Conservation (phyloP, 2,329 filamentous ascomycete genomes). For the Trichoderma harzianum region DNA sequence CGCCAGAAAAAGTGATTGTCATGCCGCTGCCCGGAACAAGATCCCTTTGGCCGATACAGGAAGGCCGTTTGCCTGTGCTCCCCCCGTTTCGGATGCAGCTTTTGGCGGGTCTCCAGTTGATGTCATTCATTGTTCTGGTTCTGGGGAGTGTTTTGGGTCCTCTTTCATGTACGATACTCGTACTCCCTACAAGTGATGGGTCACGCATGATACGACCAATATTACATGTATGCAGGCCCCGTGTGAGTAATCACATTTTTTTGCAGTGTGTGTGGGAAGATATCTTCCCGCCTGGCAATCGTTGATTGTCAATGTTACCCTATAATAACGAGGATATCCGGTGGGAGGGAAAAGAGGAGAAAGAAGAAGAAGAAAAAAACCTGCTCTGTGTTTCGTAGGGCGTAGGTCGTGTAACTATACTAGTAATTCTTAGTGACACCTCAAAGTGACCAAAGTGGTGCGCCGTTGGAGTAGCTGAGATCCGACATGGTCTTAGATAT, state of each 20-base stretch:
- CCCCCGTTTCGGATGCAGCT: not conserved
- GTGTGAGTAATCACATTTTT: not conserved
- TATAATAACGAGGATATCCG: not conserved
- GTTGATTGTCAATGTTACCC: not conserved
- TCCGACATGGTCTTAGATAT: not conserved
- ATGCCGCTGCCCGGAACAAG: conserved; percentile 5
- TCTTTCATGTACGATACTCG: not conserved
- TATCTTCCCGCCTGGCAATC: not conserved
- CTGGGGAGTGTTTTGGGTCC: not conserved
- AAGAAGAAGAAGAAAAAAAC: not conserved
- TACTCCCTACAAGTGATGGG: not conserved
- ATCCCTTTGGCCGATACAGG: conserved; percentile 14
- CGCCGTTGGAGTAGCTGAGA: not conserved
- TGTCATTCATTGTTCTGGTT: conserved; percentile 4
- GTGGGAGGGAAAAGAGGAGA: not conserved
- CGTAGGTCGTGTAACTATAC: not conserved
- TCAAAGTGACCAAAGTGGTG: not conserved
- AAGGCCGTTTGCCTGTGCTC: not conserved
- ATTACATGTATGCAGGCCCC: not conserved
- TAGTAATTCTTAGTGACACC: not conserved
- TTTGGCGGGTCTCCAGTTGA: not conserved
- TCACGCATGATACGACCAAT: not conserved
- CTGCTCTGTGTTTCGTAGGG: not conserved
- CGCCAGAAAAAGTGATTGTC: not conserved
- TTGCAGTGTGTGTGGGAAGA: not conserved